Percentiles rank a stretch among this genome's conserved stretches.
Evolutionary conservation across 768 basidiomycete species (phyloP).

Genomic region (Lactarius tabidus): DNA sequence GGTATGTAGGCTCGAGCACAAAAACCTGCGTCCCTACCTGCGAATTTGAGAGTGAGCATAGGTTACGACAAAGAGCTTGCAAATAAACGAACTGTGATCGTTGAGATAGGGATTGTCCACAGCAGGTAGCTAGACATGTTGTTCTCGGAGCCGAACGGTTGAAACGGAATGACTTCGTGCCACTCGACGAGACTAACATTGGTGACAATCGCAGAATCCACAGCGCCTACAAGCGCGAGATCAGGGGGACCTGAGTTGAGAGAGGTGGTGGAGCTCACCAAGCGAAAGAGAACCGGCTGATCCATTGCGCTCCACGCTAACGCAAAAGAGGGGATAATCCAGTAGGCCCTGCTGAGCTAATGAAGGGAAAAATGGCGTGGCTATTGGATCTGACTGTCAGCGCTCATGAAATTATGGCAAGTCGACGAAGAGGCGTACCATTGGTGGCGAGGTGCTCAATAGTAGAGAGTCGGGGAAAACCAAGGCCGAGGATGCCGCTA

Average conservation of each 20-base stretch:
- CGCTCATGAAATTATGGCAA: neutral
- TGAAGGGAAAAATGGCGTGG: slow-evolving; percentile 61
- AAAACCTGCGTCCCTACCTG: slow-evolving; percentile 14
- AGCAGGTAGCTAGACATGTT: slow-evolving; percentile 68
- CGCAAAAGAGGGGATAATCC: slow-evolving; percentile 73
- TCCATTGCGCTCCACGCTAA: slow-evolving; percentile 56
- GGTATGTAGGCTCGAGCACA: slow-evolving; percentile 65
- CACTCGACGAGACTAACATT: slow-evolving; percentile 60
- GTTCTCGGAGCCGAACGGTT: slow-evolving; percentile 53
- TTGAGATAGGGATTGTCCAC: slow-evolving; percentile 63
- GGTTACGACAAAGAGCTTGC: neutral
- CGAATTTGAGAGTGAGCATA: neutral
- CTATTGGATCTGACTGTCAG: slow-evolving; percentile 34
- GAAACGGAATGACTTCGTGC: slow-evolving; percentile 72
- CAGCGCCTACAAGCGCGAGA: slow-evolving; percentile 53
- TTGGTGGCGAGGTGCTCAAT: slow-evolving; percentile 45
- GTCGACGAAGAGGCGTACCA: slow-evolving; percentile 38
- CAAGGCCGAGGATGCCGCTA: slow-evolving; percentile 72
- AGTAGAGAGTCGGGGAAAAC: slow-evolving; percentile 68
- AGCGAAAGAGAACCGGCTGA: slow-evolving; percentile 59
- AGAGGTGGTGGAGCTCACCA: slow-evolving; percentile 39
- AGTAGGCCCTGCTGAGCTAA: slow-evolving; percentile 61
- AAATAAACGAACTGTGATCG: slow-evolving; percentile 45
- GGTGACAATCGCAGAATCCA: slow-evolving; percentile 64
- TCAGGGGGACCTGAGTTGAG: slow-evolving; percentile 1